These are phyloP conservation scores for Rhipidocladum racemiflorum DNA, from an alignment of 176 grass and related monocot species.

Conservation along the genomic window DNA sequence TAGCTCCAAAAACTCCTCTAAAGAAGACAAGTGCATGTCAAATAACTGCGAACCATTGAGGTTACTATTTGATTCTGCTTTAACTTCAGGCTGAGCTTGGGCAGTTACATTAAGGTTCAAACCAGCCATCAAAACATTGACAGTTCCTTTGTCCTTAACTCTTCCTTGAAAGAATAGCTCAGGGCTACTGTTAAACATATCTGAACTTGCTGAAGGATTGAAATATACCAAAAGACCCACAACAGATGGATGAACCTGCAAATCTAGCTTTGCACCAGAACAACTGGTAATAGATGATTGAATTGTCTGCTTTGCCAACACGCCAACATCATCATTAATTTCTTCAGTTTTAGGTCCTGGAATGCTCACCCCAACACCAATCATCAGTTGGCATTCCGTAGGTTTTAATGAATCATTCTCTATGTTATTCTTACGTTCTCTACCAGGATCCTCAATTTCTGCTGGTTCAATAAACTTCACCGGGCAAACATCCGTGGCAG, in stretches of 20 bases:
- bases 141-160: constrained; percentile 43
- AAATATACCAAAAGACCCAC: too few species aligned
- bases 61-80: constrained; percentile 36
- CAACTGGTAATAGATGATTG: constrained; percentile 31
- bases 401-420: constrained; percentile 18
- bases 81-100: constrained; percentile 45
- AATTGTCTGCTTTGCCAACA: constrained; percentile 30
- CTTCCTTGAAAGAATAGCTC: constrained; percentile 46
- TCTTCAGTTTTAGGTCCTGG: constrained; percentile 11
- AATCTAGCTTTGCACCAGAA: constrained; percentile 29
- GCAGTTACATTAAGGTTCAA: constrained; percentile 54
- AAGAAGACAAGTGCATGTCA: too few species aligned
- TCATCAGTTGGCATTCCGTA: not conserved
- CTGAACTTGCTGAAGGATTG: too few species aligned
- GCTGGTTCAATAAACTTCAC: constrained; percentile 15
- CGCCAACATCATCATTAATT: constrained; percentile 18
- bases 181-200: constrained; percentile 65
- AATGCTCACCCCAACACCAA: constrained; percentile 25
- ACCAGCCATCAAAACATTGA: constrained; percentile 74
- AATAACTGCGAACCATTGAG: constrained; percentile 44
- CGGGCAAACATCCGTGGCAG: not conserved
- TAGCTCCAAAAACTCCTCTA: too few species aligned
- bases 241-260: too few species aligned
- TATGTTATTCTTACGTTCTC: not conserved
- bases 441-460: constrained; percentile 16